Evolutionary conservation across 306 rosid genomes (phyloP).

Genomic region (Quillaja saponaria): DNA sequence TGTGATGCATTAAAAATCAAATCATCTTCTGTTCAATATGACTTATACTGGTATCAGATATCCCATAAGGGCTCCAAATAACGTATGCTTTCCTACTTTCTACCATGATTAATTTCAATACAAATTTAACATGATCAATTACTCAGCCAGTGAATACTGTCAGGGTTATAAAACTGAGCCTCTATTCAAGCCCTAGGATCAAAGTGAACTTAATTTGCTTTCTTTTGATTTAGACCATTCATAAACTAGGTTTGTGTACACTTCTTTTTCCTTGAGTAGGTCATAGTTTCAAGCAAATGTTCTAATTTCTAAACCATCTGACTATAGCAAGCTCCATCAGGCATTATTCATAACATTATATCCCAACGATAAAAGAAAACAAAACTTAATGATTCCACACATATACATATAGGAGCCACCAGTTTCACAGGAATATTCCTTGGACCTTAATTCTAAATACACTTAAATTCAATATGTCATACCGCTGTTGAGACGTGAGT

Average conservation of each 20-base stretch:
- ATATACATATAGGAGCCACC: no score
- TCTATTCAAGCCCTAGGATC: slow-evolving; percentile 2
- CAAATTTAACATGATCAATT: slow-evolving; percentile 18
- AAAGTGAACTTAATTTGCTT: slow-evolving; percentile 2
- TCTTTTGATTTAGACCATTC: neutral
- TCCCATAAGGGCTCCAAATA: neutral
- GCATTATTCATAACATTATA: no score
- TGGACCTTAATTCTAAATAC: no score
- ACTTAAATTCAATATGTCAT: slow-evolving; percentile 26
- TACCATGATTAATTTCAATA: slow-evolving; percentile 17
- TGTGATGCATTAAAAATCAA: slow-evolving; percentile 19
- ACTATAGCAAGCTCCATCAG: no score
- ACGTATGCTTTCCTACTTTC: slow-evolving; percentile 18
- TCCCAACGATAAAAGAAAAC: no score
- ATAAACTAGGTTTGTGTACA: no score
- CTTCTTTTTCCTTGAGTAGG: no score
- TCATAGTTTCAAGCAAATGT: neutral
- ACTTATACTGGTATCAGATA: slow-evolving; percentile 6
- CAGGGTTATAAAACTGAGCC: slow-evolving; percentile 4
- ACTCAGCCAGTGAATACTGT: slow-evolving; percentile 8
- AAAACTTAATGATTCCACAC: no score
- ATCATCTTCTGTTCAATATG: neutral
- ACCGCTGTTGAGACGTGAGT: slow-evolving; percentile 99
- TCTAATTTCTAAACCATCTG: neutral
- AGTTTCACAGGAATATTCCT: no score